Percentiles rank a stretch among this genome's conserved stretches.
phyloP scores from a whole-genome alignment of 164 flowering plant species.

The Liriodendron chinense region DNA sequence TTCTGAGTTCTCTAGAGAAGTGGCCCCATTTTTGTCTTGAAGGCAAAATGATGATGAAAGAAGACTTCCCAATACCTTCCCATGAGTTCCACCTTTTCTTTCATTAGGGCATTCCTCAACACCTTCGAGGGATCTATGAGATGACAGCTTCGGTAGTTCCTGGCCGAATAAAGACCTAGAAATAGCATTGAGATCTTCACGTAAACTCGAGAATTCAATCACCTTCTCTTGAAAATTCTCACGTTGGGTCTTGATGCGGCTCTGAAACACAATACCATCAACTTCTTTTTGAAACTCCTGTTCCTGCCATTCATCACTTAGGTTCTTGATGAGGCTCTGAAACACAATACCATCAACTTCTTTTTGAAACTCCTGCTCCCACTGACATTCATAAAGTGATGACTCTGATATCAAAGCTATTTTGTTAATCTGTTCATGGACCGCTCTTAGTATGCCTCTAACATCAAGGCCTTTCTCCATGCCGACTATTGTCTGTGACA shows the following conservation, averaged over 20 bases:
- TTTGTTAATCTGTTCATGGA: constrained; percentile 24
- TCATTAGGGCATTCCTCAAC: constrained; percentile 33
- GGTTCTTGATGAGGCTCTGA: constrained; percentile 9
- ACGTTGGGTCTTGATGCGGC: constrained; percentile 30
- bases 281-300: constrained; percentile 42
- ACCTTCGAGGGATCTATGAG: constrained; percentile 48
- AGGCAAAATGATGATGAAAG: constrained; percentile 17
- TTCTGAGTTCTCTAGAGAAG: constrained; percentile 30
- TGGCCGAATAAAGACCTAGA: constrained; percentile 37
- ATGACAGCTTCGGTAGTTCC: constrained; percentile 41
- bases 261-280: constrained; percentile 48
- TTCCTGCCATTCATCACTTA: constrained; percentile 26
- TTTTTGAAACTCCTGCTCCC: constrained; percentile 41
- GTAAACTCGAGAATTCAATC: constrained; percentile 50
- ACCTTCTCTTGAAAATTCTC: constrained; percentile 45
- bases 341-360: constrained; percentile 56
- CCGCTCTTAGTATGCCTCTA: constrained; percentile 20
- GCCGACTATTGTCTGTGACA: too few relatives aligned
- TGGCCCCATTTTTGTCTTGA: constrained; percentile 26
- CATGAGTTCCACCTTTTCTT: constrained; percentile 38
- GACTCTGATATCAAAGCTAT: constrained; percentile 26
- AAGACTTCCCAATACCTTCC: constrained; percentile 36
- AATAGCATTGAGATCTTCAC: constrained; percentile 51
- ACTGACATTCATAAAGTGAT: constrained; percentile 27
- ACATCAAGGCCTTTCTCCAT: constrained; percentile 27